A percentile compares a stretch with the other conserved stretches of the same genome.
Conservation (phyloP, 768 basidiomycete species). For the Kwoniella mangroviensis region DNA sequence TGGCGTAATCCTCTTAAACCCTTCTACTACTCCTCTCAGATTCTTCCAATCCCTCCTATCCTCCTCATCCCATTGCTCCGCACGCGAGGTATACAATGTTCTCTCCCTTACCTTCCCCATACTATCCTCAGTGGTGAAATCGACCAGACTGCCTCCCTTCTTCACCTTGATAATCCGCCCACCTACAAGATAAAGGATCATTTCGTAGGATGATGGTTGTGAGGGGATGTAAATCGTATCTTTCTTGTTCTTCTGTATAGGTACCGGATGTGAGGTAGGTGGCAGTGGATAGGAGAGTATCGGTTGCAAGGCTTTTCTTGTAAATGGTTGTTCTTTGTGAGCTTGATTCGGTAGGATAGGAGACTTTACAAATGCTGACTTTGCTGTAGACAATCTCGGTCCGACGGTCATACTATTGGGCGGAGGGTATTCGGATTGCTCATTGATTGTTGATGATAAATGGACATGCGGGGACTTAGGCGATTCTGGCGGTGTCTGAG, state of each 20-base stretch:
- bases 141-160: constrained; percentile 3
- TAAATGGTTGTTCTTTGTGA: background rate
- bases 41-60: constrained; percentile 36
- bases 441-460: background rate
- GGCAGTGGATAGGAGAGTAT: constrained; percentile 30
- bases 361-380: background rate
- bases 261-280: constrained; percentile 25
- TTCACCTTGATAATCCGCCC: background rate
- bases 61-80: constrained; percentile 22
- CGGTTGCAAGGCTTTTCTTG: background rate
- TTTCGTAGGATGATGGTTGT: background rate
- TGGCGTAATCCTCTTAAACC: constrained; percentile 36
- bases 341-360: background rate
- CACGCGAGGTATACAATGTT: constrained; percentile 4
- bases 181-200: background rate
- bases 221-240: constrained; percentile 24
- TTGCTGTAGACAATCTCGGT: background rate
- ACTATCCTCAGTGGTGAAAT: background rate
- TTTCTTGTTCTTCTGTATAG: constrained; percentile 9
- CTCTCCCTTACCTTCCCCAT: background rate
- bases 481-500: constrained; percentile 6
- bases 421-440: too few species aligned
- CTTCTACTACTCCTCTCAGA: constrained; percentile 27
- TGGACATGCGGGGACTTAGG: background rate
- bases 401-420: too few species aligned